Percentiles rank a stretch among this genome's conserved stretches.
Evolutionary conservation across 2,329 filamentous ascomycete genomes (phyloP).

Genomic region (Fusarium xyrophilum): DNA sequence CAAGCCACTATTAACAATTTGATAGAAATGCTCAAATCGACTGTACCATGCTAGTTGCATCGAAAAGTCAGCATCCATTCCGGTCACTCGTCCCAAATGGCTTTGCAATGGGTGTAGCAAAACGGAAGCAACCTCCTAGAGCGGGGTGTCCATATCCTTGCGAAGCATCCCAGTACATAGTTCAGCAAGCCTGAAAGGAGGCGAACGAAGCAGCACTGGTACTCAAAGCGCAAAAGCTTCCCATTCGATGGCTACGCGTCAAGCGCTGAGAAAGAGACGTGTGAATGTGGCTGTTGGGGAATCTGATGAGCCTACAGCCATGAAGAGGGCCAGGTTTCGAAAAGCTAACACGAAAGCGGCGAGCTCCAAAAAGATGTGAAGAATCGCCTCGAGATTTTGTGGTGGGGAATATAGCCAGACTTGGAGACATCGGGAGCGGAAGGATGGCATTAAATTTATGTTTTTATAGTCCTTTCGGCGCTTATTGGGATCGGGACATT

Average conservation of each 20-base stretch:
- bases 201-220: not conserved
- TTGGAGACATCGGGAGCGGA: slow-evolving; percentile 12
- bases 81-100: slow-evolving; percentile 51
- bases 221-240: slow-evolving; percentile 6
- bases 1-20: slow-evolving; percentile 21
- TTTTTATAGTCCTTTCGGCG: slow-evolving; percentile 26
- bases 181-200: not conserved
- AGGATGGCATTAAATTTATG: slow-evolving; percentile 13
- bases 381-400: not conserved
- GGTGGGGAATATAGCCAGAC: slow-evolving; percentile 11
- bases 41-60: slow-evolving; percentile 60
- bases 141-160: slow-evolving; percentile 29
- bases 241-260: not conserved
- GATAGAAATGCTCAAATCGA: slow-evolving; percentile 52
- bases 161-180: not conserved
- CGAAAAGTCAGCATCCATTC: slow-evolving; percentile 44
- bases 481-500: slow-evolving; percentile 29
- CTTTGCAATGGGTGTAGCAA: slow-evolving; percentile 53
- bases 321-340: slow-evolving; percentile 4
- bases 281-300: not conserved
- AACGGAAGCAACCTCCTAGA: slow-evolving; percentile 38
- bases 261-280: slow-evolving; percentile 5
- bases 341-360: not conserved
- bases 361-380: slow-evolving; percentile 4
- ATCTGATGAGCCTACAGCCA: not conserved